Evolutionary conservation across 176 grass and related monocot species (phyloP).

Genomic region (Carex cristatella): DNA sequence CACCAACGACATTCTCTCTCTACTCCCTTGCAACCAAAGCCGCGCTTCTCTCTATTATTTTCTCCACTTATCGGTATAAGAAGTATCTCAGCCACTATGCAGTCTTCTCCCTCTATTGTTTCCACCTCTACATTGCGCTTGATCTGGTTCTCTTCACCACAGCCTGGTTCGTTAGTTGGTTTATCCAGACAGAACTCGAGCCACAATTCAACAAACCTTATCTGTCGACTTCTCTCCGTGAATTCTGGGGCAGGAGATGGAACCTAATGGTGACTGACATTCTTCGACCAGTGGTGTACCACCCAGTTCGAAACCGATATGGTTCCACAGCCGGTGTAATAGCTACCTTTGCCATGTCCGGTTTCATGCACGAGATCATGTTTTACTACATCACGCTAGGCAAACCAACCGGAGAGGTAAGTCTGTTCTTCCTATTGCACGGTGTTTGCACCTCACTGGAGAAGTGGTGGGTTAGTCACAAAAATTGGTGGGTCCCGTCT

Average conservation of each 20-base stretch:
- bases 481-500: constrained; percentile 33
- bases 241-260: constrained; percentile 76
- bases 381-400: constrained; percentile 57
- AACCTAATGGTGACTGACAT: constrained; percentile 51
- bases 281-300: constrained; percentile 52
- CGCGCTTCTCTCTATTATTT: constrained; percentile 35
- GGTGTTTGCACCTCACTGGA: constrained; percentile 47
- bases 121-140: constrained; percentile 49
- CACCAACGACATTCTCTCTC: neutral
- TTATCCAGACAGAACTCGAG: constrained; percentile 42
- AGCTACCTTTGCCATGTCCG: constrained; percentile 49
- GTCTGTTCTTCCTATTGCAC: constrained; percentile 56
- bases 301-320: constrained; percentile 35
- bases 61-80: constrained; percentile 35
- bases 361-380: constrained; percentile 61
- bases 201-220: constrained; percentile 69
- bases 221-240: constrained; percentile 33
- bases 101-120: constrained; percentile 34
- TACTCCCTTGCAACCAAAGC: constrained; percentile 27
- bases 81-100: constrained; percentile 18
- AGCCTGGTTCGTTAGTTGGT: constrained; percentile 17
- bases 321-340: constrained; percentile 33
- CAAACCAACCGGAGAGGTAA: constrained; percentile 45
- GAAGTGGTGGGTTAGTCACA: constrained; percentile 26
- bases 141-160: constrained; percentile 43